Evolutionary conservation across 2,329 filamentous ascomycete species (phyloP).

Genomic region (Simplicillium sp.): DNA sequence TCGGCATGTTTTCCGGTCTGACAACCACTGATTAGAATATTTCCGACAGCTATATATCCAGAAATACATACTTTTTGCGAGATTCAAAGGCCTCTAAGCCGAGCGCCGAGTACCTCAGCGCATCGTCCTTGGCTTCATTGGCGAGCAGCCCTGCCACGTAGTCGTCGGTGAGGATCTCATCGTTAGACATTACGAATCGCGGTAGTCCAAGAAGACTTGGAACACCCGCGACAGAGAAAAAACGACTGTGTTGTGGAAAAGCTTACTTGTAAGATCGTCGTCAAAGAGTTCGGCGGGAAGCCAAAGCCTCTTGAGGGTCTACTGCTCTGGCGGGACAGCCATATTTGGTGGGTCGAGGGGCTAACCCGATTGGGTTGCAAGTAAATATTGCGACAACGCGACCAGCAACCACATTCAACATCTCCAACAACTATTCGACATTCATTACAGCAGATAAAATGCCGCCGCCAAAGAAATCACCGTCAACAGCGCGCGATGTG

Average conservation of each 20-base stretch:
- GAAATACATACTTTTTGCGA: slow-evolving; percentile 35
- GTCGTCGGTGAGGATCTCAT: slow-evolving; percentile 58
- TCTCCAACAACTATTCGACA: no score
- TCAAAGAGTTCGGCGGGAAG: neutral
- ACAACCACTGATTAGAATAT: slow-evolving; percentile 10
- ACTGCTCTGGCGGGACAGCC: neutral
- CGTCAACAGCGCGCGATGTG: slow-evolving; percentile 26
- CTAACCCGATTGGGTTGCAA: slow-evolving; percentile 20
- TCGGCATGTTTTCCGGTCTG: slow-evolving; percentile 61
- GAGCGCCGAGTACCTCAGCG: slow-evolving; percentile 63
- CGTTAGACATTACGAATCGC: slow-evolving; percentile 25
- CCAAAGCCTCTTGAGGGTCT: neutral
- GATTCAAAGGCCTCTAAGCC: slow-evolving; percentile 57
- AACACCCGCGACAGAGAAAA: slow-evolving; percentile 1
- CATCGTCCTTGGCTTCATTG: slow-evolving; percentile 67
- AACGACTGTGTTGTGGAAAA: neutral
- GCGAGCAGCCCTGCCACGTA: slow-evolving; percentile 73
- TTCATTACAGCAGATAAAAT: slow-evolving; percentile 7
- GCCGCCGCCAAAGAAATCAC: slow-evolving; percentile 11
- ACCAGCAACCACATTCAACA: neutral
- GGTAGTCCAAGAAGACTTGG: slow-evolving; percentile 5
- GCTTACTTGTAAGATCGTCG: neutral
- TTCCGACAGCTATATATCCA: slow-evolving; percentile 4
- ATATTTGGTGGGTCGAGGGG: neutral
- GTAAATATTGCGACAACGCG: slow-evolving; percentile 25